These are phyloP conservation scores for Lolium rigidum DNA, from an alignment of 176 grass and related monocot genomes.

Conservation along the genomic window DNA sequence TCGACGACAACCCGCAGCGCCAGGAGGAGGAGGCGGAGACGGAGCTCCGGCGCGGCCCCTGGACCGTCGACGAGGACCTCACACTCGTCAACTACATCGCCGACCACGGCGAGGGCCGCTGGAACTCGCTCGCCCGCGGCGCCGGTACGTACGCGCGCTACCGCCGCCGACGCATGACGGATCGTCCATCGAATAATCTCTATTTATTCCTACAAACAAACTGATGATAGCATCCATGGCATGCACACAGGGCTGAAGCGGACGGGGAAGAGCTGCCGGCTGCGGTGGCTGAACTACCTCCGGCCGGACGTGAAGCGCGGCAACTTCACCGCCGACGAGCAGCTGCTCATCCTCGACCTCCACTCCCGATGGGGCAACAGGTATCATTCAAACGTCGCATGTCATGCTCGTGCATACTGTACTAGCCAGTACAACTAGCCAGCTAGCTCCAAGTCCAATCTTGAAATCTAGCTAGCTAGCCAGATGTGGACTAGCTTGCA, in stretches of 20 bases:
- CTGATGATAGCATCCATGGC: background rate
- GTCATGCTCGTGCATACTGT: conserved; percentile 2
- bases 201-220: background rate
- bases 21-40: background rate
- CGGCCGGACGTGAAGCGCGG: conserved; percentile 74
- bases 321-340: conserved; percentile 78
- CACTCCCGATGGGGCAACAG: conserved; percentile 74
- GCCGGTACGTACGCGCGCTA: conserved; percentile 35
- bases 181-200: too few relatives aligned
- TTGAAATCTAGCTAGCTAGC: background rate
- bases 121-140: conserved; percentile 65
- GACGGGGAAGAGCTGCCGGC: conserved; percentile 81
- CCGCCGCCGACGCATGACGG: background rate
- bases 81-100: conserved; percentile 69
- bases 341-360: conserved; percentile 83
- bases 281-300: conserved; percentile 88
- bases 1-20: background rate
- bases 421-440: background rate
- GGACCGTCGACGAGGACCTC: conserved; percentile 77
- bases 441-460: conserved; percentile 17
- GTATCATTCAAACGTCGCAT: conserved; percentile 37
- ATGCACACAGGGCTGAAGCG: conserved; percentile 58
- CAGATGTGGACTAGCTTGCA: conserved; percentile 5
- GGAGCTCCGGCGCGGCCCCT: conserved; percentile 60
- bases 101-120: conserved; percentile 66